Percentiles rank a stretch among this genome's conserved stretches.
These are phyloP conservation scores for Boechera stricta DNA, from an alignment of 345 rosid species.

Conservation along the genomic window DNA sequence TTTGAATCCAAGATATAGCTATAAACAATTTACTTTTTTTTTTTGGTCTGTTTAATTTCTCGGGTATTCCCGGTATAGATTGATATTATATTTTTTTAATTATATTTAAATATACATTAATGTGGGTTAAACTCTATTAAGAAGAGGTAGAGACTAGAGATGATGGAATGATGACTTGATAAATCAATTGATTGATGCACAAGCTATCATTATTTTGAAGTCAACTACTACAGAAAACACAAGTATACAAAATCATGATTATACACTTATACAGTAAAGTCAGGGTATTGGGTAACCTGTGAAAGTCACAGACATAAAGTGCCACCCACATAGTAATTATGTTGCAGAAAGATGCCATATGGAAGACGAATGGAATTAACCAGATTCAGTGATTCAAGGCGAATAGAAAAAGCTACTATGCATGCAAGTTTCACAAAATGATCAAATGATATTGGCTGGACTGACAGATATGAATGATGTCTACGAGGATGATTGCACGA, in stretches of 20 bases:
- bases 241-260: too few species aligned
- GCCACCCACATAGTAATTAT: too few species aligned
- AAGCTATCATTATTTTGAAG: neutral
- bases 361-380: too few species aligned
- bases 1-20: constrained; percentile 31
- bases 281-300: too few species aligned
- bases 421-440: neutral
- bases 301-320: too few species aligned
- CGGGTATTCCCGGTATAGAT: constrained; percentile 5
- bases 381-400: too few species aligned
- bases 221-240: neutral
- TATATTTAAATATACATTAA: neutral
- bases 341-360: too few species aligned
- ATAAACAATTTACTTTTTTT: neutral
- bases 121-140: neutral
- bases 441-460: too few species aligned
- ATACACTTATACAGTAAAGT: too few species aligned
- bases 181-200: neutral
- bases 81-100: constrained; percentile 25
- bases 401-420: neutral
- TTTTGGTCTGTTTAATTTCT: neutral
- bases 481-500: too few species aligned
- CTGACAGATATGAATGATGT: too few species aligned
- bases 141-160: too few species aligned
- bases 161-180: neutral